Evolutionary conservation across 257 asterid genomes (phyloP), one percentile per base, ranked within the genome.

Genomic region (Solanum okadae): DNA sequence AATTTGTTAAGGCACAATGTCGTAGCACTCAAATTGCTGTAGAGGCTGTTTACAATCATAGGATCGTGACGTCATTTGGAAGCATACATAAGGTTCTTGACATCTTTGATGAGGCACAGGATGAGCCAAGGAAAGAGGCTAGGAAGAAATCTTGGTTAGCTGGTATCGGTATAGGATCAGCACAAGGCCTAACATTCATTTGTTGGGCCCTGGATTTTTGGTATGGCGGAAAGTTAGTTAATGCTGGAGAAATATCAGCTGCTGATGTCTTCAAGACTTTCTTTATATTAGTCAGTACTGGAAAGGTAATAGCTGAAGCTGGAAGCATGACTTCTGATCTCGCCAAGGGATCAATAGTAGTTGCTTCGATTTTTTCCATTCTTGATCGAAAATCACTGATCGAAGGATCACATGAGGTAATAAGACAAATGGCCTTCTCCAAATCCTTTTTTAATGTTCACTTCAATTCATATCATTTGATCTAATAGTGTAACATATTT

Each of bases 251-350:
- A 67, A 94, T 96, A 61, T 95, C 98, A 6, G 91, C 98, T 1
- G 98, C 94, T 4, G 98, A 95, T 87, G 98, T 96, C 37, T 96
- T 96, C 87, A 94, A 90, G 61, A 95, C 98, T 11, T 95, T 95
- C 91, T 95, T 96, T 86, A 89, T 96, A 72, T 59, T 96, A 86
- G 98, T 96, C 10, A 95, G 96, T 88, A 96, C 98, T 0, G 98
- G 98, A 11, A 96, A 90, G 87, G 98, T 95, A 37, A 91, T 96
- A 49, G 98, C 98, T 16, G 98, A 96, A 78, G 98, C 98, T 13
- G 98, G 98, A 40, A 96, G 98, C 92, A 96, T 96, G 98, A 96
- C 98, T 61, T 94, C 98, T 46, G 98, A 96, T 92, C 92, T 96
- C 0, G 98, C 93, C 14, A 95, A 94, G 85, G 96, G 98, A 34